Base-by-base conservation (phyloP, 1,284 basidiomycete species). In the Cystobasidium slooffiae region DNA sequence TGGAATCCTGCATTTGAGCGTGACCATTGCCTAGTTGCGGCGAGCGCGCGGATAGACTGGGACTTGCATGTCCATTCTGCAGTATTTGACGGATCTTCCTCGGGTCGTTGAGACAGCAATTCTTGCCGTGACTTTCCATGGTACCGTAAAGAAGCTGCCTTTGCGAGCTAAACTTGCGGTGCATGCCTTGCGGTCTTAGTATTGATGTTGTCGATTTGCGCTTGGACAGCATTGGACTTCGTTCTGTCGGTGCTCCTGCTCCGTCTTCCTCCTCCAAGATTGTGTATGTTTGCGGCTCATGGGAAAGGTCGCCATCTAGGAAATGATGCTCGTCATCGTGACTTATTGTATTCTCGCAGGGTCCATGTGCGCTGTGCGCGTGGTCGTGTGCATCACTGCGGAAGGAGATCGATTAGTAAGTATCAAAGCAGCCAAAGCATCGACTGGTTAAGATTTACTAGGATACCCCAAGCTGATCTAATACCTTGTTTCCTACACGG, bases 401-500 rank as follows among this genome's bases (percentile, higher is more conserved):
- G 7, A 51, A 7, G 3, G 14, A 14, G 31, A 22, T 6, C 6
- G 20, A 14, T 31, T 9, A 20, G 67, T 6, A 58, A 10, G 43
- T 52, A 6, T 16, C 39, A 37, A 44, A 46, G 43, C 16, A 22
- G 18, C 1, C 5, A 49, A 8, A 24, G 8, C 24, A 44, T 44
- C 9, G 12, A 44, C 0, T 43, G 12, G 51, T 4, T 16, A 18
- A 22, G 2, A 24, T 59, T 31, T 37, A 72, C 69, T 73, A 73
- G 8, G 49, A 18, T 8, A 80, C 46, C 4, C 79, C 79, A 14
- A 79, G 75, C 22, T 70, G 72, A 20, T 74, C 62, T 39, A 82
- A 75, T 56, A 76, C 77, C 10, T 74, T 59, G 1, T 78, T 77
- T n/a, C 81, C 81, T 16, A 78, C 61, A 8, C 81, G 76, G 58